A percentile compares a stretch with the other conserved stretches of the same genome.
These are phyloP conservation scores for Cyberlindnera meyerae DNA, from an alignment of 805 yeast species.

Conservation along the genomic window DNA sequence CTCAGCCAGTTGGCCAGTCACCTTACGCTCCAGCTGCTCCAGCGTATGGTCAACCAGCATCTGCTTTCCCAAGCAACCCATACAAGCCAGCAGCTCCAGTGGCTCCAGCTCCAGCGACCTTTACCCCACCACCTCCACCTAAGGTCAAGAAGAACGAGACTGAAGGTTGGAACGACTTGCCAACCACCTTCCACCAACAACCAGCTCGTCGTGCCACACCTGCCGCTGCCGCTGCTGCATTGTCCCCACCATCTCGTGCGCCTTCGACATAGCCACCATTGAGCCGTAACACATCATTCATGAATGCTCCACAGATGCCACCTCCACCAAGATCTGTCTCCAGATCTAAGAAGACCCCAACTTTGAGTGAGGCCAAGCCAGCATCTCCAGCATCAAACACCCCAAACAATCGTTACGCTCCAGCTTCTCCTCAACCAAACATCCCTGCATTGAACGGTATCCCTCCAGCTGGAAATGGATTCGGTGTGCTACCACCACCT, in stretches of 20 bases:
- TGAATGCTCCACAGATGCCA: constrained; percentile 25
- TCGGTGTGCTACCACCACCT: constrained; percentile 32
- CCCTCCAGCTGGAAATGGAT: constrained; percentile 19
- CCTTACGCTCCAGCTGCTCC: constrained; percentile 11
- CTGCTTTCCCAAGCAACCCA: constrained; percentile 28
- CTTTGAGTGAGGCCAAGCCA: constrained; percentile 17
- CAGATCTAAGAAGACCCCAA: constrained; percentile 22
- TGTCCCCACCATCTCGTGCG: constrained; percentile 19
- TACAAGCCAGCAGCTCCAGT: constrained; percentile 25
- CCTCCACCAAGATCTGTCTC: constrained; percentile 33
- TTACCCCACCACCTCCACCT: constrained; percentile 26
- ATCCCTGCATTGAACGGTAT: constrained; percentile 12
- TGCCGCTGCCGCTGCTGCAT: constrained; percentile 35
- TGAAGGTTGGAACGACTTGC: constrained; percentile 73
- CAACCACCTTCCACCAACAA: constrained; percentile 42
- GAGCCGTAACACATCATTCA: constrained; percentile 23
- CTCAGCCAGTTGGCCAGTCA: constrained; percentile 4
- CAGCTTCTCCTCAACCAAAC: constrained; percentile 20
- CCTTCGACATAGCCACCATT: constrained; percentile 22
- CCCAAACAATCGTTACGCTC: constrained; percentile 32
- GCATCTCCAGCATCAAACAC: constrained; percentile 3
- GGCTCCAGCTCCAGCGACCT: constrained; percentile 16
- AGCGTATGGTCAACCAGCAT: constrained; percentile 16
- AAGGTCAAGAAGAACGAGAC: constrained; percentile 39
- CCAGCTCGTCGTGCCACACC: constrained; percentile 39